These are phyloP conservation scores for Inga laurina DNA, from an alignment of 306 rosid species.

Conservation along the genomic window DNA sequence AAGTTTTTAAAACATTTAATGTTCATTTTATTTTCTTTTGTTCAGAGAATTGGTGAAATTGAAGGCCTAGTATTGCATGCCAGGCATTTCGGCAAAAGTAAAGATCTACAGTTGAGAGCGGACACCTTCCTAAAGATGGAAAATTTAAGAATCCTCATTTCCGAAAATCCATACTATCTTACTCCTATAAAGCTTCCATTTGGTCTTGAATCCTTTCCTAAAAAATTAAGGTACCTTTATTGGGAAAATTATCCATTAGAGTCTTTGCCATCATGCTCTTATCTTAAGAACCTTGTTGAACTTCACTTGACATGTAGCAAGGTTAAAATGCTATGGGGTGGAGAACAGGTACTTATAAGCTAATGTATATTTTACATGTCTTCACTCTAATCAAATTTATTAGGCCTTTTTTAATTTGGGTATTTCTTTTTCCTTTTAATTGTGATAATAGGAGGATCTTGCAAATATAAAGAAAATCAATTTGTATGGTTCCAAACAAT, in stretches of 20 bases:
- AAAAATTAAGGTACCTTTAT: not conserved
- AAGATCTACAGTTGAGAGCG: too few relatives aligned
- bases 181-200: not conserved
- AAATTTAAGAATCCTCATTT: not conserved
- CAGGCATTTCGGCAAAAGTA: accelerated
- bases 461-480: not conserved
- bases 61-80: not conserved
- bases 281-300: not conserved
- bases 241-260: not conserved
- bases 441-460: not conserved
- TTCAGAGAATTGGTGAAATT: not conserved
- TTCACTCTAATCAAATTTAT: too few relatives aligned
- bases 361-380: too few relatives aligned
- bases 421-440: too few relatives aligned
- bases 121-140: not conserved
- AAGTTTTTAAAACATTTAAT: too few relatives aligned
- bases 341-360: not conserved
- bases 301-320: not conserved
- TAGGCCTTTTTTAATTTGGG: too few relatives aligned
- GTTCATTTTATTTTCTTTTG: too few relatives aligned
- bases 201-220: too few relatives aligned
- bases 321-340: not conserved
- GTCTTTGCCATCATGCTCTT: not conserved
- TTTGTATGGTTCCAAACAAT: not conserved
- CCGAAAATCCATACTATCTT: accelerated